Evolutionary conservation across 1,139 yeast species (phyloP), one percentile per base, ranked within the genome.

Genomic region (Taphrina populina): DNA sequence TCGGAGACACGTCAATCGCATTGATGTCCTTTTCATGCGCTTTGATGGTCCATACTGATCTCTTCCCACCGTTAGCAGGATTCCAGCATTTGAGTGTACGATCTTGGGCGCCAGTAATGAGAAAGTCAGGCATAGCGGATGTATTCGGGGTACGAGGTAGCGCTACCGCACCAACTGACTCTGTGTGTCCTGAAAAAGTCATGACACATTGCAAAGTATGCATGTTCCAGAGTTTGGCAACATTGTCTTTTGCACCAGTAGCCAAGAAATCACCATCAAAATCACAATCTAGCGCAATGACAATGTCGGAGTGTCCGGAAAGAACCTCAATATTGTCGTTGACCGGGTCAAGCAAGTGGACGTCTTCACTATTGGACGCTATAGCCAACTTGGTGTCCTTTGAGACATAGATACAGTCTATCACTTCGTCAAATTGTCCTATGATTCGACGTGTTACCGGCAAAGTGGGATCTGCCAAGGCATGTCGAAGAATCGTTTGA

Each of bases 11-110:
- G 62, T 88, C 96, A 52, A 94, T 72, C 2, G 94, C 80, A 66
- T 92, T 94, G 59, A 92, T 90, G 69, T 92, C 96, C 69, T 92
- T 92, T 56, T 92, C 98, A 69, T 92, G 99, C 0, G 96, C 98
- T 66, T 92, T 81, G 73, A 96, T 80, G 0, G 98, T 92, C 69
- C 84, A 92, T 44, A 81, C 84, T 2, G 96, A 83, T 1, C 77
- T 73, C 2, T 69, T 64, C 1, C 64, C 60, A 33, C 62, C 64
- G 19, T 63, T 68, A 57, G 52, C 47, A 66, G 74, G 17, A 49
- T 75, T 76, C 98, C 98, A 92, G 69, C 84, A 84, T 68, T 92
- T 92, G 34, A 92, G 78, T 0, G 98, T 92, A 64, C 88, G 76
- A 70, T 92, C 99, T 62, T 81, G 82, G 0, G 96, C 85, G 0